Evolutionary conservation across 352 stramenopile species (phyloP).

Genomic region (Blastocystis sp.): DNA sequence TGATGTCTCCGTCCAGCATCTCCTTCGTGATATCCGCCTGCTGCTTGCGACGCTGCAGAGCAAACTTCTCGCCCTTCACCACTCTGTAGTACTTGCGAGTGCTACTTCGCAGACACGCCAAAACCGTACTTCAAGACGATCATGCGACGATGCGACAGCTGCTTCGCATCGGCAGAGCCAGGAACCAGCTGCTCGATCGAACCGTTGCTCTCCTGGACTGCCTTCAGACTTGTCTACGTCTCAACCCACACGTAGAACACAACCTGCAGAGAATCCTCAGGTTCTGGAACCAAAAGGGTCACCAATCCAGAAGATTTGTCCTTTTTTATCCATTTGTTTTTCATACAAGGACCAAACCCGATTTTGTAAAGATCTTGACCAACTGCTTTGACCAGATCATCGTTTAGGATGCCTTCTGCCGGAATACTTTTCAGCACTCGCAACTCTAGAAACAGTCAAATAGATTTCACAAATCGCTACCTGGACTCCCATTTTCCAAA

Average conservation of each 20-base stretch:
- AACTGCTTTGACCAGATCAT: conserved; percentile 67
- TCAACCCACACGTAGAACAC: neutral
- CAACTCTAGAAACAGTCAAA: conserved; percentile 14
- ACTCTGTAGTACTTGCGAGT: conserved; percentile 89
- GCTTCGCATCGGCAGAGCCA: conserved; percentile 73
- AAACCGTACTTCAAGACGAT: conserved; percentile 70
- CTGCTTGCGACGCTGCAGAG: conserved; percentile 86
- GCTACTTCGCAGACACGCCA: neutral
- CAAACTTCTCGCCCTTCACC: conserved; percentile 83
- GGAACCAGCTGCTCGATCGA: conserved; percentile 69
- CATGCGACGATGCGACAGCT: conserved; percentile 76
- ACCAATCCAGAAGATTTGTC: conserved; percentile 81
- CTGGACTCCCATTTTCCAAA: conserved; percentile 73
- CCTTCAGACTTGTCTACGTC: conserved; percentile 65
- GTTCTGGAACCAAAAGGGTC: neutral
- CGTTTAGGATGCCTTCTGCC: conserved; percentile 70
- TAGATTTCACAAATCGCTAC: conserved; percentile 65
- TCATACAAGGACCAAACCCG: conserved; percentile 90
- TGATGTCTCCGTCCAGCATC: conserved; percentile 84
- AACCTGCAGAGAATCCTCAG: neutral
- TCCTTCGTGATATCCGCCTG: conserved; percentile 93
- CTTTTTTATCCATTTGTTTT: conserved; percentile 92
- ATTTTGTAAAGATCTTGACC: conserved; percentile 83
- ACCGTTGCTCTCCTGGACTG: conserved; percentile 66
- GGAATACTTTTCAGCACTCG: conserved; percentile 78